Percentiles rank a stretch among this genome's conserved stretches.
phyloP scores from a whole-genome alignment of 441 rosid species.

The Adansonia madagascariensis region DNA sequence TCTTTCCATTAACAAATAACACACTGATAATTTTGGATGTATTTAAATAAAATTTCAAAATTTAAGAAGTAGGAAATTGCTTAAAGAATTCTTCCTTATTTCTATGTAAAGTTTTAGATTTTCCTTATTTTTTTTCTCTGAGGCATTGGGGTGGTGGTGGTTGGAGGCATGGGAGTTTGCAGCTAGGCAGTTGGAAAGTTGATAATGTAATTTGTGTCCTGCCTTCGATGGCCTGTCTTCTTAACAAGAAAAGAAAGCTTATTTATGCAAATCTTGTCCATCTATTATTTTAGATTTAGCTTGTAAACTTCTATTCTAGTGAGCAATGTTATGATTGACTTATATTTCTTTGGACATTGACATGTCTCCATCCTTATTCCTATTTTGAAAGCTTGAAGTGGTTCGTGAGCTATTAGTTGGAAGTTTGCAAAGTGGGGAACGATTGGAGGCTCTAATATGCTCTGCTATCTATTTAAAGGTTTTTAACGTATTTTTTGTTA shows the following conservation, averaged over 20 bases:
- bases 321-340: neutral
- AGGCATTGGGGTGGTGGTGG: neutral
- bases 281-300: neutral
- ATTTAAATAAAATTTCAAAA: neutral
- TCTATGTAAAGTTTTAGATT: neutral
- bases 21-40: neutral
- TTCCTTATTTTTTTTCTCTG: neutral
- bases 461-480: conserved; percentile 95
- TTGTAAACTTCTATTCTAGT: conserved; percentile 14
- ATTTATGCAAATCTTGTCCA: neutral
- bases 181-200: neutral
- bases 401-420: conserved; percentile 71
- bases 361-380: conserved; percentile 31
- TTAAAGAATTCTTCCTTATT: neutral
- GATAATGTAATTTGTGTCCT: neutral
- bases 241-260: neutral
- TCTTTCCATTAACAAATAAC: neutral
- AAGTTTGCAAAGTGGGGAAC: conserved; percentile 59
- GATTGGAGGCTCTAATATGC: conserved; percentile 72
- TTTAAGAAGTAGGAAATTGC: neutral
- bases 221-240: neutral
- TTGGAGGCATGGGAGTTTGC: conserved; percentile 9
- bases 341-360: conserved; percentile 26
- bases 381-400: conserved; percentile 79
- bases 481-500: conserved; percentile 24